Evolutionary conservation across 2,329 filamentous ascomycete species (phyloP).

Genomic region (Fusarium sp.): DNA sequence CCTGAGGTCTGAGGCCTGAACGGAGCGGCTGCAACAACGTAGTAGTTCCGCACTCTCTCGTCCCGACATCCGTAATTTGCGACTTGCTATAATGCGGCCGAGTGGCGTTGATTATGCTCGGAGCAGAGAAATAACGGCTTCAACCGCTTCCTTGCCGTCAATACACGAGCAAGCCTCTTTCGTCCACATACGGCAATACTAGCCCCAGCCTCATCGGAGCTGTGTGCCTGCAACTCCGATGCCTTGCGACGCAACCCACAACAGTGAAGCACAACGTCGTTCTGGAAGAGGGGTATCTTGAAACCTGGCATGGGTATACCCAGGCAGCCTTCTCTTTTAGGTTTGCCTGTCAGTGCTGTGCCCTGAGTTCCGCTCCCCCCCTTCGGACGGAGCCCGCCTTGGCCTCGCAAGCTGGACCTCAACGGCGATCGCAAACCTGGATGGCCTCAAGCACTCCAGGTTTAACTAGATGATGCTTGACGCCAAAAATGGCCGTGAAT

Average conservation of each 20-base stretch:
- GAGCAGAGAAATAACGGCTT: conserved; percentile 25
- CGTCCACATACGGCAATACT: not conserved
- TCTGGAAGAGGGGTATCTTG: conserved; percentile 7
- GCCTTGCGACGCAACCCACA: conserved; percentile 11
- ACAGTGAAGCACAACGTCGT: not conserved
- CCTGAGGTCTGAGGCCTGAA: not conserved
- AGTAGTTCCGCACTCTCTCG: not conserved
- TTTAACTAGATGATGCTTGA: conserved; percentile 13
- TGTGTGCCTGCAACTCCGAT: not conserved
- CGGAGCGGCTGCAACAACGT: not conserved
- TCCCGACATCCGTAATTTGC: not conserved
- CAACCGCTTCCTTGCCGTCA: conserved; percentile 6
- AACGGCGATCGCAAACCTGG: not conserved
- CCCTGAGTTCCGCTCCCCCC: not conserved
- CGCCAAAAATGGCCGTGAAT: conserved; percentile 3
- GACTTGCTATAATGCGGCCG: conserved; percentile 14
- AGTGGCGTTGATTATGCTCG: not conserved
- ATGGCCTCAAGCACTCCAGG: not conserved
- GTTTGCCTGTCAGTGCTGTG: not conserved
- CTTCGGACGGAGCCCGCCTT: not conserved
- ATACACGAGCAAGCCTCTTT: conserved; percentile 3
- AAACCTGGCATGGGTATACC: not conserved
- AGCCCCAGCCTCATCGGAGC: conserved; percentile 15
- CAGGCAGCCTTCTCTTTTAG: not conserved
- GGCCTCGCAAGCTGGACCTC: not conserved